Evolutionary conservation across 2,329 filamentous ascomycete species (phyloP).

Genomic region (Chlorencoelia australis): DNA sequence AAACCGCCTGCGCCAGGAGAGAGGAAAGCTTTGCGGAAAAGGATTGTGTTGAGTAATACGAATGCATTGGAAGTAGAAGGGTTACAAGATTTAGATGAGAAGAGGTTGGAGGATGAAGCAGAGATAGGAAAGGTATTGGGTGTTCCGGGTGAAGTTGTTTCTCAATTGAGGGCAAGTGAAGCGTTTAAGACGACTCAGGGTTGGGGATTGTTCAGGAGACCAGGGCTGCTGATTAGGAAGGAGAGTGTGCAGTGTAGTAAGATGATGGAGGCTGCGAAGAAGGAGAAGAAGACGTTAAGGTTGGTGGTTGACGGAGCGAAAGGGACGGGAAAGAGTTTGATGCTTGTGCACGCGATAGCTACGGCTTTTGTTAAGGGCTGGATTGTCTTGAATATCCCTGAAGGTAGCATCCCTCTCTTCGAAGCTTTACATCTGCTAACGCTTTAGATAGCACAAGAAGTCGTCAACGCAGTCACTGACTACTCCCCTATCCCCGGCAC

Average conservation of each 20-base stretch:
- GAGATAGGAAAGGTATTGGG: conserved; percentile 55
- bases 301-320: conserved; percentile 64
- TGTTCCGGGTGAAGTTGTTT: conserved; percentile 59
- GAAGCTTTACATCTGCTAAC: conserved; percentile 8
- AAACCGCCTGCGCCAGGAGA: conserved; percentile 64
- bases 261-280: conserved; percentile 47
- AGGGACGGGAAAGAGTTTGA: conserved; percentile 75
- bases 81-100: conserved; percentile 48
- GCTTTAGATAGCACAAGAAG: conserved; percentile 55
- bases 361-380: conserved; percentile 75
- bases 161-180: conserved; percentile 72
- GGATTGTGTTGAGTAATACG: conserved; percentile 85
- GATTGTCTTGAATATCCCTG: conserved; percentile 82
- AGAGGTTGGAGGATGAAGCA: conserved; percentile 46
- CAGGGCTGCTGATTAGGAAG: conserved; percentile 65
- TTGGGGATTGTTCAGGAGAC: conserved; percentile 78
- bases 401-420: conserved; percentile 46
- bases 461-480: conserved; percentile 70
- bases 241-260: conserved; percentile 67
- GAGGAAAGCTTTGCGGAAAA: conserved; percentile 77
- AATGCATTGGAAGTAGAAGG: conserved; percentile 74
- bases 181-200: conserved; percentile 86
- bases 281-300: conserved; percentile 45
- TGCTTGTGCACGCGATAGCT: conserved; percentile 74
- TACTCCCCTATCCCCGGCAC: conserved; percentile 61